These are phyloP conservation scores for Monilinia vaccinii-corymbosi DNA, from an alignment of 2,329 filamentous ascomycete genomes.

Conservation along the genomic window DNA sequence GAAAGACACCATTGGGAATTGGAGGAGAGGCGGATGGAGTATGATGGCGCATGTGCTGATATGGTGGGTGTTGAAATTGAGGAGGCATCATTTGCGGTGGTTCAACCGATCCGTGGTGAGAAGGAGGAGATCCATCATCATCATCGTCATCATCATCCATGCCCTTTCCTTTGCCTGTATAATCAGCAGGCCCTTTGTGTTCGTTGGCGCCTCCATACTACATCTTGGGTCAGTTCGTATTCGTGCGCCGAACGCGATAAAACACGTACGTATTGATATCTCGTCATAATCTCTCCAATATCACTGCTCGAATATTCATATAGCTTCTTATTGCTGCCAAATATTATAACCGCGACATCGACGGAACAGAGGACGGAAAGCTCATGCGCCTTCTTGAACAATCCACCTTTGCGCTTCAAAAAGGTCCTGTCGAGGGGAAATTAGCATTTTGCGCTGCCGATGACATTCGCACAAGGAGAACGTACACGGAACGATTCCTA, in stretches of 20 bases:
- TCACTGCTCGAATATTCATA: slow-evolving; percentile 95
- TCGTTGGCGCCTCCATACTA: slow-evolving; percentile 91
- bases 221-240: slow-evolving; percentile 16
- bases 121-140: slow-evolving; percentile 60
- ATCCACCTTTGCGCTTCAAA: slow-evolving; percentile 92
- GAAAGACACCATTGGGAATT: slow-evolving; percentile 47
- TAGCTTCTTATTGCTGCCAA: slow-evolving; percentile 97
- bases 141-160: slow-evolving; percentile 68
- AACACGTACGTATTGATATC: slow-evolving; percentile 79
- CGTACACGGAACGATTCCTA: slow-evolving; percentile 90
- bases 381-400: slow-evolving; percentile 99
- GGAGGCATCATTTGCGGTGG: slow-evolving; percentile 56
- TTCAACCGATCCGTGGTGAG: slow-evolving; percentile 32
- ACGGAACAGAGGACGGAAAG: slow-evolving; percentile 96
- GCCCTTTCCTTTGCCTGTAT: slow-evolving; percentile 63
- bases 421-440: slow-evolving; percentile 60
- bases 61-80: slow-evolving; percentile 62
- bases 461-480: slow-evolving; percentile 7
- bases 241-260: slow-evolving; percentile 5
- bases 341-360: slow-evolving; percentile 97
- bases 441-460: slow-evolving; percentile 2
- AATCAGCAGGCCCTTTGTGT: slow-evolving; percentile 91
- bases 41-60: slow-evolving; percentile 71
- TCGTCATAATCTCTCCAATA: slow-evolving; percentile 80
- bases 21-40: slow-evolving; percentile 85